A percentile compares a stretch with the other conserved stretches of the same genome.
Evolutionary conservation across 2,329 filamentous ascomycete genomes (phyloP).

Genomic region (Aspergillus sojae): DNA sequence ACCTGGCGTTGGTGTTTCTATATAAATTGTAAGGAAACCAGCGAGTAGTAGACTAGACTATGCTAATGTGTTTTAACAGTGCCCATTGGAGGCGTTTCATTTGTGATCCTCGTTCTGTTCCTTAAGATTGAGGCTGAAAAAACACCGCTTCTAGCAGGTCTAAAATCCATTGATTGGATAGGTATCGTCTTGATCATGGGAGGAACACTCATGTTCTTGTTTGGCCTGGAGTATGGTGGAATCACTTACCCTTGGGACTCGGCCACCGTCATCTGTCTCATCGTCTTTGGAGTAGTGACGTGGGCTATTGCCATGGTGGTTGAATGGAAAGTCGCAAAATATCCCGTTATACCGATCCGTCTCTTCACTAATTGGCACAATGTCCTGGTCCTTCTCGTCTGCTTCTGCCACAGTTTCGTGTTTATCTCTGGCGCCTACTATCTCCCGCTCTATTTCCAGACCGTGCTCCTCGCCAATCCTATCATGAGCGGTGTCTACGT

Average conservation of each 20-base stretch:
- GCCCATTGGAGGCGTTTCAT: constrained; percentile 62
- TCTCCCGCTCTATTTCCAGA: constrained; percentile 83
- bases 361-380: constrained; percentile 71
- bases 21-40: constrained; percentile 52
- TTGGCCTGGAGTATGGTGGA: constrained; percentile 84
- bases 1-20: constrained; percentile 65
- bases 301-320: constrained; percentile 69
- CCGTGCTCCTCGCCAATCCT: constrained; percentile 68
- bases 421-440: constrained; percentile 81
- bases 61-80: constrained; percentile 37
- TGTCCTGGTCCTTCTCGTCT: constrained; percentile 64
- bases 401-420: constrained; percentile 73
- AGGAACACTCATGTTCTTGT: constrained; percentile 80
- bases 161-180: constrained; percentile 66
- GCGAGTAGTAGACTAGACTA: not conserved
- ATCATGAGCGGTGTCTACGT: constrained; percentile 75
- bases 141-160: constrained; percentile 59
- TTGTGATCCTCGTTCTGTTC: constrained; percentile 62
- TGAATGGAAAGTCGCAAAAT: constrained; percentile 73
- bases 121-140: constrained; percentile 64
- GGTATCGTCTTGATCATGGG: constrained; percentile 69
- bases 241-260: constrained; percentile 75
- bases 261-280: constrained; percentile 72
- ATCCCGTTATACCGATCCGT: constrained; percentile 75
- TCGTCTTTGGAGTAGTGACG: constrained; percentile 70